These are phyloP conservation scores for Chenopodium berlandieri DNA, from an alignment of 148 eudicot genomes.

Conservation along the genomic window DNA sequence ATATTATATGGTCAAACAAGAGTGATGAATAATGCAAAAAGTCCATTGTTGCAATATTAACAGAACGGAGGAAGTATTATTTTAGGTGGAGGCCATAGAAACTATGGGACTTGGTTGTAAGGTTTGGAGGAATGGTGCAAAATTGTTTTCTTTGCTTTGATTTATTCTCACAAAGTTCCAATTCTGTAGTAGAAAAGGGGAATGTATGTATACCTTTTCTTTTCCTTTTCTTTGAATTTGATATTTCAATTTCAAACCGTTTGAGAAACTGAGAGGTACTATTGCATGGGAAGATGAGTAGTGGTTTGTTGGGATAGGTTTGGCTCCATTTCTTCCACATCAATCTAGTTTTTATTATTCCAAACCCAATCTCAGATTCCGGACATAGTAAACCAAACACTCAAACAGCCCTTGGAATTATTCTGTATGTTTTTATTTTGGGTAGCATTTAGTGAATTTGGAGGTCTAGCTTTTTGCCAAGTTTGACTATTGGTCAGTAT, in stretches of 20 bases:
- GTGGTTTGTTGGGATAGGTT: neutral
- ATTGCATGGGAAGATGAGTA: neutral
- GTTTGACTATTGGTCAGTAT: neutral
- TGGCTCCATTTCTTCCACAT: neutral
- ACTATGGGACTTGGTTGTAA: neutral
- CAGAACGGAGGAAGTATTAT: no score
- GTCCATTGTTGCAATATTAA: no score
- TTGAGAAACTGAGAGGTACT: no score
- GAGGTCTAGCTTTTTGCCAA: neutral
- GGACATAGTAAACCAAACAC: neutral
- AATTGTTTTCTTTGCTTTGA: neutral
- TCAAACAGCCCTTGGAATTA: neutral
- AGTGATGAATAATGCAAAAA: no score
- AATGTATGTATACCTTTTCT: neutral
- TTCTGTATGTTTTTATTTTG: no score
- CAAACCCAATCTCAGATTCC: neutral
- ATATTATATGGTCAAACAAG: no score
- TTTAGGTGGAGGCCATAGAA: neutral
- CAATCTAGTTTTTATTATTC: neutral
- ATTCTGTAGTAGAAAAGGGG: neutral
- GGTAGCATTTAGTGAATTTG: neutral
- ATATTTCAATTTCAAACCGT: no score
- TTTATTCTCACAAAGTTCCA: neutral
- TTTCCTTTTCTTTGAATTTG: no score
- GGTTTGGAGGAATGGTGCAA: neutral